Base-by-base conservation (phyloP, 1,139 yeast genomes). In the Wickerhamomyces sp. region DNA sequence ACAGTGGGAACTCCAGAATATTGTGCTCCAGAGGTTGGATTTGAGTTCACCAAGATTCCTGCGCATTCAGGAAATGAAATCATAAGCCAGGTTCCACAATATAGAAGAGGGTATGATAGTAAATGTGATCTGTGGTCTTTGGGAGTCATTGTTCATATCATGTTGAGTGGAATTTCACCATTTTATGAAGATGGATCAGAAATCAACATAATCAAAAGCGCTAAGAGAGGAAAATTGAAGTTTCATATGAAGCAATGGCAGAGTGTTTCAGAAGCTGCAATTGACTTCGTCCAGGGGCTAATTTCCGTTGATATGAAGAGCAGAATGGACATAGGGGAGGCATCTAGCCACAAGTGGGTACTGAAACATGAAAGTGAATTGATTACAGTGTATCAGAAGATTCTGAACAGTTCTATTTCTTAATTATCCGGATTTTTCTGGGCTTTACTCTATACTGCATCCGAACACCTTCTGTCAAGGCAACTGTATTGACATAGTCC, bases 121-220 rank as follows among this genome's bases (percentile, higher is more conserved):
- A 79, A 78, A 55, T 81, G 86, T 56, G 89, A 83, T 59, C 62
- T 79, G 41, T 82, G 89, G 90, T 81, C 88, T 1, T 56, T 81
- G 8, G 89, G 88, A 0, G 73, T 82, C 0, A 72, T 81, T 26
- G 57, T 73, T 4, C 81, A 79, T 60, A 76, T 81, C 15, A 64
- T 82, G 61, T 60, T 73, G 27, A 73, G 77, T 35, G 87, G 86
- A 0, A 68, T 79, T 1, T 80, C 87, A 0, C 87, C 88, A 6
- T 81, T 81, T 56, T 78, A 74, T 55, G 72, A 73, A 2, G 70
- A 70, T 45, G 74, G 74, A 0, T 56, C 66, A 18, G 69, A 67
- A 40, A 55, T 55, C 14, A 59, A 61, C 31, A 71, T 72, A 7
- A 66, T 72, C 14, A 56, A 57, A 34, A 67, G 67, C 42, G 75